phyloP scores from a whole-genome alignment of 352 stramenopile genomes.

The Pythium plurisporium region DNA sequence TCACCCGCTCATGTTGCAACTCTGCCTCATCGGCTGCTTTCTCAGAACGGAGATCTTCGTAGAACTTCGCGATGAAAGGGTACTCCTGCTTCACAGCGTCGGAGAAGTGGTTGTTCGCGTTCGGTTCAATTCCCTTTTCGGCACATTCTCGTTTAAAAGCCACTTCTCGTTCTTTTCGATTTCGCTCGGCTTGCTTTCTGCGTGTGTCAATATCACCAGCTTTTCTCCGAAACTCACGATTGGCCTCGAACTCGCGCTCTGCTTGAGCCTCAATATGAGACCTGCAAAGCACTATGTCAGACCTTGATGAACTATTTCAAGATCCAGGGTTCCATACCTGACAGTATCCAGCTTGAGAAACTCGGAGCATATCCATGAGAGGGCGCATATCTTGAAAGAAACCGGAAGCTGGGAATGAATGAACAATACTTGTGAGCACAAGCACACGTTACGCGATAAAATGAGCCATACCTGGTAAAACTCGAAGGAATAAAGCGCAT shows the following conservation, averaged over 20 bases:
- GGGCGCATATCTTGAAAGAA: conserved; percentile 22
- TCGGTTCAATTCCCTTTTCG: conserved; percentile 31
- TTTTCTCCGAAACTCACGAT: conserved; percentile 27
- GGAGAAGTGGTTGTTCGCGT: conserved; percentile 38
- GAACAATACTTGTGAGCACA: neutral
- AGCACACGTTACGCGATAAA: too few relatives aligned
- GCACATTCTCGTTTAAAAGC: conserved; percentile 29
- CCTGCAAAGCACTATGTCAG: conserved; percentile 5
- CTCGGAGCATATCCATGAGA: conserved; percentile 29
- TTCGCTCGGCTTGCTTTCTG: conserved; percentile 24
- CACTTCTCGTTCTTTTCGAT: conserved; percentile 24
- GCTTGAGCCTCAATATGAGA: conserved; percentile 28
- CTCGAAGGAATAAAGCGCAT: conserved; percentile 65
- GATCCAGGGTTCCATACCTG: conserved; percentile 12
- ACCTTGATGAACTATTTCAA: neutral
- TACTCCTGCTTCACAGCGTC: conserved; percentile 34
- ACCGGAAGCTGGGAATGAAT: conserved; percentile 24
- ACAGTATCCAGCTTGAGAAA: conserved; percentile 28
- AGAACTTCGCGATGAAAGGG: conserved; percentile 30
- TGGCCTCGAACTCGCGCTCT: conserved; percentile 29
- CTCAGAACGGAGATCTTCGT: conserved; percentile 25
- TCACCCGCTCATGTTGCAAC: conserved; percentile 16
- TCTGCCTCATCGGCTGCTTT: conserved; percentile 22
- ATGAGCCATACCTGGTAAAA: conserved; percentile 55
- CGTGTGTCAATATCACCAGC: conserved; percentile 24